Conservation (phyloP, 1,284 basidiomycete species). For the Cutaneotrichosporon sp. region DNA sequence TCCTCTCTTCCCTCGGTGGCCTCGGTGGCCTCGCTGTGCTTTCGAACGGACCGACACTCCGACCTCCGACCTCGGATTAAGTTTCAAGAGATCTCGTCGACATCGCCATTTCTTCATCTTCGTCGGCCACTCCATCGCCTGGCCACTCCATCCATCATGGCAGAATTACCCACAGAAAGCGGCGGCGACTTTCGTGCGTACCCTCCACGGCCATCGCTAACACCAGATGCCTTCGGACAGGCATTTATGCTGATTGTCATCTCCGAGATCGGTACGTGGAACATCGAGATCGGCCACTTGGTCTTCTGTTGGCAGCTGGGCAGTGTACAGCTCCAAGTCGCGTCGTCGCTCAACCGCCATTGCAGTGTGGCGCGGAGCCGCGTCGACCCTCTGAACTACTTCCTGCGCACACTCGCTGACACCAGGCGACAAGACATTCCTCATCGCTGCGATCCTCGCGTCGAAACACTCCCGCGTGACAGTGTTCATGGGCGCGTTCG, state of each 20-base stretch:
- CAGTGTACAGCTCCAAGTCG: too few relatives aligned
- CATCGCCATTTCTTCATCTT: background rate
- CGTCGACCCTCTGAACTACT: too few relatives aligned
- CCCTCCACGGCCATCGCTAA: background rate
- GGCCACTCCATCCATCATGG: conserved; percentile 1
- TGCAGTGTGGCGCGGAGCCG: too few relatives aligned
- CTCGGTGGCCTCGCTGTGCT: too few relatives aligned
- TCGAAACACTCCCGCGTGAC: conserved; percentile 82
- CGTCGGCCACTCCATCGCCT: background rate
- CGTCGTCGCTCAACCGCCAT: too few relatives aligned
- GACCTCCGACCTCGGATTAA: too few relatives aligned
- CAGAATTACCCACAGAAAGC: background rate
- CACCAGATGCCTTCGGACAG: conserved; percentile 59
- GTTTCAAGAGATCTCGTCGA: too few relatives aligned
- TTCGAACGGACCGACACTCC: background rate
- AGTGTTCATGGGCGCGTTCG: conserved; percentile 86
- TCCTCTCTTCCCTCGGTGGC: too few relatives aligned
- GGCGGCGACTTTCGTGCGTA: conserved; percentile 12
- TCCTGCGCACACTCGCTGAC: too few relatives aligned
- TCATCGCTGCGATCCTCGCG: conserved; percentile 93
- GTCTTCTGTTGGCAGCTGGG: too few relatives aligned
- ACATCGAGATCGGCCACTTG: too few relatives aligned
- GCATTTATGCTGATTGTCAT: conserved; percentile 82
- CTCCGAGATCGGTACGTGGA: conserved; percentile 63
- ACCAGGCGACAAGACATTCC: conserved; percentile 92